Evolutionary conservation across 164 flowering plant genomes (phyloP), one percentile per base, ranked within the genome.

Genomic region (Magnolia officinalis): DNA sequence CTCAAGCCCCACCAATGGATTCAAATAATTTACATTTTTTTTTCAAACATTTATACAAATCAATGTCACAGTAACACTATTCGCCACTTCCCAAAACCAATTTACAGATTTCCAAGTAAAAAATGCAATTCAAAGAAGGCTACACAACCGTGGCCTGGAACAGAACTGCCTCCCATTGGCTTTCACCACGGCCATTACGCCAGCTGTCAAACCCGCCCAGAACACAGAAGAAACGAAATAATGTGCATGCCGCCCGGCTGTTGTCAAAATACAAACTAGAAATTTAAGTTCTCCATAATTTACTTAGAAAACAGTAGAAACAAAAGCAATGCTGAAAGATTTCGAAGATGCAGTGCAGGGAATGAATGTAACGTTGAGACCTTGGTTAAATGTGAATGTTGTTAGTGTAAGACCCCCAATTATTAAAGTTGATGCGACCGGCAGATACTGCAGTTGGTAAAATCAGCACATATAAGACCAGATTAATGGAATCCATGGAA

Each of bases 161-260:
- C 98, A 93, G 81, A 95, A 88, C 77, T 91, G 96, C 79, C 92
- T 87, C 75, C 99, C 99, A 81, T 95, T 95, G 63, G 96, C 86
- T 84, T 93, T 95, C 65, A 92, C 89, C 64, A 89, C 68, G 4
- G 97, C 95, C 92, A 89, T 78, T 19, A 88, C 85, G 73, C 97
- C 98, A 21, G 97, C 99, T 52, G 94, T 76, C 70, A 93, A 78
- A 64, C 99, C 97, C 74, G 97, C 98, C 81, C 92, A 92, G 1
- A 93, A 50, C 26, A 88, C 87, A 5, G 97, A 84, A 20, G 95
- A 86, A 49, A 90, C 11, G 67, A 81, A 84, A 50, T 85, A 86
- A 5, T 91, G 93, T 19, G 96, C 90, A 79, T 88, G 83, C 77
- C 92, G 83, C 18, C 97, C 98, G 13, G 86, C 98, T 90, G 76